Evolutionary conservation across 345 rosid species (phyloP), one percentile per base, ranked within the genome.

Genomic region (Citrus cavaleriei): DNA sequence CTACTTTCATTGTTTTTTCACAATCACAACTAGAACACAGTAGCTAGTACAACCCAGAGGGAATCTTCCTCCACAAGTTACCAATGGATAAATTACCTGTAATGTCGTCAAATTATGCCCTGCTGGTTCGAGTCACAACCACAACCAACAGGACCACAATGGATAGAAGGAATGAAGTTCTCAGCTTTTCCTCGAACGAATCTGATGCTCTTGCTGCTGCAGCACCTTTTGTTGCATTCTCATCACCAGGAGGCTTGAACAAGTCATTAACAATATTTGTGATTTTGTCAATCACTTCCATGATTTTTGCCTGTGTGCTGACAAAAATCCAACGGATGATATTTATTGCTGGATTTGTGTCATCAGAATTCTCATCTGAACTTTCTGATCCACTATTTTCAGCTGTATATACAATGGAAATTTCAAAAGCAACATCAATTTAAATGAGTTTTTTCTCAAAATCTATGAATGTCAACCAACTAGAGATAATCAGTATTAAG

Each of bases 121-220:
- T 78, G 6, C 63, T 77, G 66, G 78, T 89, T 88, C 97, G 91
- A 73, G 85, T 79, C 77, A 90, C 90, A 13, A 86, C 90, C 85
- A 96, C 97, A 13, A 91, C 75, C 89, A 96, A 82, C 70, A 96
- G 82, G 46, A 93, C 94, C 83, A 91, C 74, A 28, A 91, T 78
- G 5, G 97, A 78, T 18, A 96, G 87, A 82, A 93, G 79, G 82
- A 94, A 90, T 21, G 97, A 90, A 72, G 84, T 81, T 64, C 91
- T 87, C 76, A 96, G 87, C 84, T 85, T 91, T 75, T 91, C 88
- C 80, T 90, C 89, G 19, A 90, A 84, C 0, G 89, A 87, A 24
- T 82, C 82, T 54, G 67, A 55, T 19, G 81, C 72, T 76, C 85
- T 59, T 14, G 66, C 66, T 34, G 30, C 10, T 2, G 54, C 86